Conservation (phyloP, 805 yeast genomes). For the Pichia exigua region DNA sequence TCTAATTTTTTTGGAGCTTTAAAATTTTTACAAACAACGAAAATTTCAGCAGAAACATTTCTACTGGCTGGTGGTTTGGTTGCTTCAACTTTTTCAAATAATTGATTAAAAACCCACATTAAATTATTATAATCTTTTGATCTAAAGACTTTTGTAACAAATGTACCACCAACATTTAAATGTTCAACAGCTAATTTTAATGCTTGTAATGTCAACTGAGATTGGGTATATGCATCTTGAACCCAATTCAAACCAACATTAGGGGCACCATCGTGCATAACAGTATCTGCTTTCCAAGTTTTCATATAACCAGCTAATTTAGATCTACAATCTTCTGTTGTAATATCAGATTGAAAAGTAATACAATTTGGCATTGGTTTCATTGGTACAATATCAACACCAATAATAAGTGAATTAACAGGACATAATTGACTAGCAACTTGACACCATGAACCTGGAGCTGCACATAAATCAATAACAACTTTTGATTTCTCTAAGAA, state of each 20-base stretch:
- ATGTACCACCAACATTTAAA: slow-evolving; percentile 84
- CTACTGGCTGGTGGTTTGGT: slow-evolving; percentile 99
- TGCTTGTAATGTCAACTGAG: slow-evolving; percentile 91
- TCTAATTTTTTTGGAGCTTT: slow-evolving; percentile 95
- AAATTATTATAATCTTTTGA: slow-evolving; percentile 97
- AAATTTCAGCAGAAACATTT: slow-evolving; percentile 98
- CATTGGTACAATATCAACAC: slow-evolving; percentile 98
- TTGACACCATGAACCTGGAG: slow-evolving; percentile 99
- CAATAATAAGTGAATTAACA: slow-evolving; percentile 84
- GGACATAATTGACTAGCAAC: slow-evolving; percentile 94
- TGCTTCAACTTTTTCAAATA: slow-evolving; percentile 95
- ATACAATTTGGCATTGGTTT: slow-evolving; percentile 92
- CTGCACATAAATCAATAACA: slow-evolving; percentile 96
- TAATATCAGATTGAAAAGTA: slow-evolving; percentile 92
- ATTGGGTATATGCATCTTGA: slow-evolving; percentile 98
- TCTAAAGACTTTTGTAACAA: slow-evolving; percentile 93
- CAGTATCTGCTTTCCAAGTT: slow-evolving; percentile 98
- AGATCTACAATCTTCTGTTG: slow-evolving; percentile 96
- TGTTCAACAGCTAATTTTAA: slow-evolving; percentile 91
- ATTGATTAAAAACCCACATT: slow-evolving; percentile 95
- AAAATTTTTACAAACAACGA: slow-evolving; percentile 92
- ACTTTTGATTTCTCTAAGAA: slow-evolving; percentile 91
- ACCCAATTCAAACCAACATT: slow-evolving; percentile 99
- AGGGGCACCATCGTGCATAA: slow-evolving; percentile 99
- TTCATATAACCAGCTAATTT: slow-evolving; percentile 92